phyloP scores from a whole-genome alignment of 2,329 filamentous ascomycete species.

The Zalaria sp. region DNA sequence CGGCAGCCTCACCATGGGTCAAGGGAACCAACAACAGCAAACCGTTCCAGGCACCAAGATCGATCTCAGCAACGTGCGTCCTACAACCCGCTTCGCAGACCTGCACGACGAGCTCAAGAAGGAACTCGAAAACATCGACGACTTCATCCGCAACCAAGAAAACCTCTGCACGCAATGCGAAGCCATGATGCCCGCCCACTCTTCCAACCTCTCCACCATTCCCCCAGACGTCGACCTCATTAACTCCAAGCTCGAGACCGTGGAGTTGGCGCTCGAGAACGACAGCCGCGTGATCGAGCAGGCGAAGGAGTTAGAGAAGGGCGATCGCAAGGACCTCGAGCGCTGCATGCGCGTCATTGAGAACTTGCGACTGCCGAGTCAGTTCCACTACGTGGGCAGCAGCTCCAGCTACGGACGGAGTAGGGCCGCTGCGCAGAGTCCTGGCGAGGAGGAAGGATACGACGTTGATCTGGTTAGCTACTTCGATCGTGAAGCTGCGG shows the following conservation, averaged over 20 bases:
- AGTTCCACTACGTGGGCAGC: slow-evolving; percentile 38
- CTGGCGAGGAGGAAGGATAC: slow-evolving; percentile 14
- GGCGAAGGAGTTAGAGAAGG: slow-evolving; percentile 43
- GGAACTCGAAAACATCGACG: slow-evolving; percentile 64
- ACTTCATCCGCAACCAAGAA: slow-evolving; percentile 67
- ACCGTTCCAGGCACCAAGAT: slow-evolving; percentile 55
- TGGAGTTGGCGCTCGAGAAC: slow-evolving; percentile 48
- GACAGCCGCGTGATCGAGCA: slow-evolving; percentile 47
- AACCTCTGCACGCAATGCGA: slow-evolving; percentile 62
- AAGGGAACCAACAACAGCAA: slow-evolving; percentile 34
- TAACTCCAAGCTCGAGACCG: slow-evolving; percentile 44
- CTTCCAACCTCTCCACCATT: slow-evolving; percentile 49
- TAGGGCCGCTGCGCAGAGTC: slow-evolving; percentile 4
- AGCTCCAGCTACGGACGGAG: slow-evolving; percentile 5
- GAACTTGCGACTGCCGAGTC: slow-evolving; percentile 55
- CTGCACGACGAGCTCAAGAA: slow-evolving; percentile 69
- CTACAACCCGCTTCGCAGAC: slow-evolving; percentile 85
- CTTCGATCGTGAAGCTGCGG: slow-evolving; percentile 27
- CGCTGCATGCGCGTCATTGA: slow-evolving; percentile 61
- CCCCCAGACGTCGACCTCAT: slow-evolving; percentile 52
- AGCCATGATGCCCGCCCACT: slow-evolving; percentile 47
- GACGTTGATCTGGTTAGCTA: slow-evolving; percentile 32
- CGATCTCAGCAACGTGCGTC: slow-evolving; percentile 62
- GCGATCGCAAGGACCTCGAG: slow-evolving; percentile 55
- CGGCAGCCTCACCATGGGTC: slow-evolving; percentile 29